phyloP scores from a whole-genome alignment of 345 rosid species.

The Eucalyptus urophylla region DNA sequence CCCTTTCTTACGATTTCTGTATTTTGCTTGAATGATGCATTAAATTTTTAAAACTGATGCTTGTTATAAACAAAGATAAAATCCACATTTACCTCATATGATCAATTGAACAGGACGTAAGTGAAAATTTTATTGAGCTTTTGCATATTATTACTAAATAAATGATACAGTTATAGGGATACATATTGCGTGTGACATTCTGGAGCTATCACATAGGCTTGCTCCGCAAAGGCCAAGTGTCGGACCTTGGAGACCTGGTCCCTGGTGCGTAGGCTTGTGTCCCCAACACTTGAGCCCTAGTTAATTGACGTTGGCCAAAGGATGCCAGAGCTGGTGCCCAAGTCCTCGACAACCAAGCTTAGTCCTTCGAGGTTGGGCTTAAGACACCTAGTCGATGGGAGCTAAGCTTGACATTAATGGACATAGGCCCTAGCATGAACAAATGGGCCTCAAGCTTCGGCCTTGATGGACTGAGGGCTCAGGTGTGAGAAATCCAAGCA shows the following conservation, averaged over 20 bases:
- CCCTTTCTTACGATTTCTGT: background rate
- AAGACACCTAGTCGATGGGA: background rate
- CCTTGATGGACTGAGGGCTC: background rate
- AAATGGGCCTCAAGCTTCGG: background rate
- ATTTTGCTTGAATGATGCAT: background rate
- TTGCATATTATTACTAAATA: background rate
- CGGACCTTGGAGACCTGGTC: background rate
- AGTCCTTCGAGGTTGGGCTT: background rate
- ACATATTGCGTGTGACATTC: rapidly evolving
- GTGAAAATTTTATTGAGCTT: too few relatives aligned
- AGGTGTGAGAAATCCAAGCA: background rate
- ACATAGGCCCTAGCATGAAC: background rate
- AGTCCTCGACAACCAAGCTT: background rate
- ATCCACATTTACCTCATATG: too few relatives aligned
- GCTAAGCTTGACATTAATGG: background rate
- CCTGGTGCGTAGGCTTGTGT: background rate
- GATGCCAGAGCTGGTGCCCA: rapidly evolving
- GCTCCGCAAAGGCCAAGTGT: background rate
- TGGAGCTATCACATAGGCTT: background rate
- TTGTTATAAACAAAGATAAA: too few relatives aligned
- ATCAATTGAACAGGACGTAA: background rate
- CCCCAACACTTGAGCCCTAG: background rate
- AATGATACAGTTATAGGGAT: too few relatives aligned
- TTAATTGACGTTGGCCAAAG: background rate
- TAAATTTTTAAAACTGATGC: background rate